phyloP scores from a whole-genome alignment of 768 basidiomycete species.

The Russula sp. region DNA sequence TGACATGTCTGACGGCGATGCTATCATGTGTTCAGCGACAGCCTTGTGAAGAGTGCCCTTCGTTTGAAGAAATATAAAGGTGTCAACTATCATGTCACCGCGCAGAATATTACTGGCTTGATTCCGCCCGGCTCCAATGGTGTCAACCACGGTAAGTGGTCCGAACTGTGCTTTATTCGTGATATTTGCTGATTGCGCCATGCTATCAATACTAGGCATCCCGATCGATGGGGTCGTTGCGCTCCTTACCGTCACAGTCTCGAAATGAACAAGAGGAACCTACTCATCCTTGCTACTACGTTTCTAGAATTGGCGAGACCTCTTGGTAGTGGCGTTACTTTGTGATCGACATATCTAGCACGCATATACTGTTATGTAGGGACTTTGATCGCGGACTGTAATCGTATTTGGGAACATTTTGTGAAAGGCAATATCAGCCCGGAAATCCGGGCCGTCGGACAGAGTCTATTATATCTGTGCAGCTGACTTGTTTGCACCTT shows the following conservation, averaged over 20 bases:
- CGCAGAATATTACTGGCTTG: conserved; percentile 44
- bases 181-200: not conserved
- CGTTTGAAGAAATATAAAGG: conserved; percentile 1
- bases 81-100: conserved; percentile 38
- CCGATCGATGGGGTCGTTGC: conserved; percentile 12
- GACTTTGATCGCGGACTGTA: too few relatives aligned
- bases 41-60: conserved; percentile 5
- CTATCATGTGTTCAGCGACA: conserved; percentile 1
- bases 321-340: not conserved
- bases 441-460: too few relatives aligned
- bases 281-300: not conserved
- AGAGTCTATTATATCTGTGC: too few relatives aligned
- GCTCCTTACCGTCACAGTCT: conserved; percentile 18
- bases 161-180: not conserved
- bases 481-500: too few relatives aligned
- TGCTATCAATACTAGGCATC: conserved; percentile 6
- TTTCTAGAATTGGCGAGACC: not conserved
- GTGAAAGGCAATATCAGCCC: too few relatives aligned
- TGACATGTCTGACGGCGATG: not conserved
- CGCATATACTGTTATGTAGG: too few relatives aligned
- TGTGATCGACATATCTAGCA: not conserved
- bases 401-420: too few relatives aligned
- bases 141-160: conserved; percentile 41
- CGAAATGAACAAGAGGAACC: not conserved
- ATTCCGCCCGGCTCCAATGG: conserved; percentile 44